Conservation (phyloP, 176 grass and related monocot genomes). For the Ensete glaucum region DNA sequence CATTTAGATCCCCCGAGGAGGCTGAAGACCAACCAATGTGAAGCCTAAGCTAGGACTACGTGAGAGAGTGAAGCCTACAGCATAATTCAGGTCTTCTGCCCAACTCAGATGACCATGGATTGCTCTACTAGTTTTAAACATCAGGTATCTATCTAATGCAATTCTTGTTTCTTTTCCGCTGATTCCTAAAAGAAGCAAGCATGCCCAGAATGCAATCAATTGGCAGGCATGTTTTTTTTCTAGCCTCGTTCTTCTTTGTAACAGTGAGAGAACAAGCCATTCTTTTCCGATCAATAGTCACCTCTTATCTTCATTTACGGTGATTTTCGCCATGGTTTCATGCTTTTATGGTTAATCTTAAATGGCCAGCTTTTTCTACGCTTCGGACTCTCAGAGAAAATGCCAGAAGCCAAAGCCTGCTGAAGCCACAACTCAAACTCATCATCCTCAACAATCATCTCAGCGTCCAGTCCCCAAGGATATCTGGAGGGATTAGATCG, state of each 20-base stretch:
- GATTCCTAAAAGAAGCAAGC: not conserved
- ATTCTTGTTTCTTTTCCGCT: not conserved
- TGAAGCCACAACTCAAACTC: constrained; percentile 89
- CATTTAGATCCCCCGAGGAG: not conserved
- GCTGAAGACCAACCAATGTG: not conserved
- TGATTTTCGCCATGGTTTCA: constrained; percentile 67
- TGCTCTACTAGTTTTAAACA: not conserved
- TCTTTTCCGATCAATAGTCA: not conserved
- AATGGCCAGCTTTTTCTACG: constrained; percentile 98
- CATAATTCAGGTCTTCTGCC: not conserved
- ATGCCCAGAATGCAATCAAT: not conserved
- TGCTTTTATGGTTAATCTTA: constrained; percentile 80
- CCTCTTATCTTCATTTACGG: constrained; percentile 18
- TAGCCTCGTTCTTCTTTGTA: not conserved
- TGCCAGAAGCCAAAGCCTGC: constrained; percentile 72
- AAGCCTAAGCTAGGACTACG: not conserved
- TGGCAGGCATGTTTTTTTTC: not conserved
- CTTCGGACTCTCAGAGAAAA: constrained; percentile 85
- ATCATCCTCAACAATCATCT: constrained; percentile 79
- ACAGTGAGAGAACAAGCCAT: not conserved
- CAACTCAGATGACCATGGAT: not conserved
- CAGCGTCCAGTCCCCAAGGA: constrained; percentile 78
- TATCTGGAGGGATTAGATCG: constrained; percentile 68
- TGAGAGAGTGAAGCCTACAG: not conserved
- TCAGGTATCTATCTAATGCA: not conserved